Evolutionary conservation across 352 stramenopile genomes (phyloP), one percentile per base, ranked within the genome.

Genomic region (Globisporangium heterothallicum): DNA sequence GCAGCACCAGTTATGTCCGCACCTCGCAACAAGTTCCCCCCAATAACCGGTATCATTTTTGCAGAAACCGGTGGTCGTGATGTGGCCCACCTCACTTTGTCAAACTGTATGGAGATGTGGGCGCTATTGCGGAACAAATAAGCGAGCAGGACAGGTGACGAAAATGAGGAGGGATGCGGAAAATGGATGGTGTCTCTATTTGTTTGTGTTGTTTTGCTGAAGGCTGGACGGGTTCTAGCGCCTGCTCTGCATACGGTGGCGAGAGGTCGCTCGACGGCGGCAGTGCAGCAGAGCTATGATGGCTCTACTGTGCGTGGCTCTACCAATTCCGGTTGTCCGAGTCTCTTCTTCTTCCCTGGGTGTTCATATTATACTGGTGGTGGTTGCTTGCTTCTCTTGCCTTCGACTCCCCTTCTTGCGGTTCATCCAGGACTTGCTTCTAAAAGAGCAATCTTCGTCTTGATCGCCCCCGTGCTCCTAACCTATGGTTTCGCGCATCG

Each of bases 371-470:
- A 42, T 52, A 52, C 34, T 59, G 25, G 43, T 32, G 3, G 34
- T 46, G 6, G 8, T 10, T 3, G 8, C 22, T 24, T 19, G 2
- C 7, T 10, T n/a, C 16, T 53, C n/a, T 21, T 25, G 24, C 21
- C 4, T 44, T 43, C 21, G n/a, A 24, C 32, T 53, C 13, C 19
- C 6, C 6, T 16, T 35, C 22, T 26, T 22, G 25, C 16, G 14
- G 22, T 42, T 22, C 36, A 18, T 21, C 8, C 27, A 18, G 4
- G 21, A 12, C 16, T 46, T 7, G 36, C 41, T 18, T 60, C 70
- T 56, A 78, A 67, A 81, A 78, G 13, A 68, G 50, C 51, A 75
- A 26, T 4, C 71, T 59, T 22, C 71, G 65, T 35, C 70, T 51
- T 4, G 65, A 65, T 14, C 61, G 68, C 12, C 55, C 45, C 2